These are phyloP conservation scores for Coprinopsis strossmayeri DNA, from an alignment of 768 basidiomycete species.

Conservation along the genomic window DNA sequence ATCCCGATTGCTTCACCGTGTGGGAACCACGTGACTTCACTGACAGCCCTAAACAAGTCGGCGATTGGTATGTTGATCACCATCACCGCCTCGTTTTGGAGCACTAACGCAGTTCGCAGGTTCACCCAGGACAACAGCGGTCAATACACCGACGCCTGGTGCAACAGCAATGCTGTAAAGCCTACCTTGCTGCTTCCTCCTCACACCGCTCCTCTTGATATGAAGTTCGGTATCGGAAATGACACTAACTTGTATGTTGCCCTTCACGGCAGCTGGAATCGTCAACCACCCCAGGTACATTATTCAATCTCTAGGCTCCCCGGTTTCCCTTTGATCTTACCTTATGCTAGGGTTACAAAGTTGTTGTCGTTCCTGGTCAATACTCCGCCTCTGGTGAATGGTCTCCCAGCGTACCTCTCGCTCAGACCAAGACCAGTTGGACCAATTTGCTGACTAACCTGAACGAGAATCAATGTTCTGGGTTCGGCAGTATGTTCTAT, in stretches of 20 bases:
- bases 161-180: slow-evolving; percentile 10
- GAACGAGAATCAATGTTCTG: slow-evolving; percentile 10
- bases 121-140: slow-evolving; percentile 13
- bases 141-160: slow-evolving; percentile 13
- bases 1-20: slow-evolving; percentile 15
- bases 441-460: slow-evolving; percentile 12
- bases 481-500: background rate
- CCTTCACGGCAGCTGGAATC: slow-evolving; percentile 15
- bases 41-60: slow-evolving; percentile 9
- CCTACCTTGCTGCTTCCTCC: slow-evolving; percentile 11
- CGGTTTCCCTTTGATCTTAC: background rate
- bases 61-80: slow-evolving; percentile 10
- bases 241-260: slow-evolving; percentile 11
- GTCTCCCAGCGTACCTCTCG: slow-evolving; percentile 6
- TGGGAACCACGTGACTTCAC: slow-evolving; percentile 9
- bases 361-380: slow-evolving; percentile 13
- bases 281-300: slow-evolving; percentile 9
- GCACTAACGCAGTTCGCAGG: background rate
- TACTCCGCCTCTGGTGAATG: slow-evolving; percentile 10
- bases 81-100: background rate
- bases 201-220: slow-evolving; percentile 15
- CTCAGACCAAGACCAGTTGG: slow-evolving; percentile 4
- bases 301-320: background rate
- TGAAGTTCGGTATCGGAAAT: slow-evolving; percentile 13
- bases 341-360: slow-evolving; percentile 13